phyloP scores from a whole-genome alignment of 2,329 filamentous ascomycete species.

The Triangularia setosa region DNA sequence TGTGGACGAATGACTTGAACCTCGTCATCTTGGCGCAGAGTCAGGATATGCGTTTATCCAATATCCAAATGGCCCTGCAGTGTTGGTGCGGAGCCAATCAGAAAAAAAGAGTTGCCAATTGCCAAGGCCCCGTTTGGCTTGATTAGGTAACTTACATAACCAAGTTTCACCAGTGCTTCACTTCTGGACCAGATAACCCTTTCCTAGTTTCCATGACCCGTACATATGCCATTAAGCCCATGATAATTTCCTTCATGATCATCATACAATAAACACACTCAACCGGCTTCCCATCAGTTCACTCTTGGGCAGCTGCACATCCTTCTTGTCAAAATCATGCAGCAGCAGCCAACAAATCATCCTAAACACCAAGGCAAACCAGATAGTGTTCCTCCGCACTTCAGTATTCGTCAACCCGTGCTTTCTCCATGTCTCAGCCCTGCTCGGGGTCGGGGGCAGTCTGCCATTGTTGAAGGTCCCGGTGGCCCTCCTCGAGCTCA shows the following conservation, averaged over 20 bases:
- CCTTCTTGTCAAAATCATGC: slow-evolving; percentile 53
- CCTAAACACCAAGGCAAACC: slow-evolving; percentile 51
- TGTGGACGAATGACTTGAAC: too few species aligned
- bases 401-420: not conserved
- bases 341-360: slow-evolving; percentile 56
- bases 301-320: slow-evolving; percentile 48
- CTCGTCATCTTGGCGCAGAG: too few species aligned
- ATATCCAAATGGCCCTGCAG: not conserved
- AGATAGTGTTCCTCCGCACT: slow-evolving; percentile 35
- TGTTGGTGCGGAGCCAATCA: not conserved
- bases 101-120: not conserved
- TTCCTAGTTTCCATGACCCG: too few species aligned
- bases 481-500: not conserved
- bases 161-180: too few species aligned
- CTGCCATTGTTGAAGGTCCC: not conserved
- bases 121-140: not conserved
- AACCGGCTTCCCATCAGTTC: slow-evolving; percentile 51
- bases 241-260: not conserved
- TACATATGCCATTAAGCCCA: not conserved
- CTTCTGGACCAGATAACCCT: too few species aligned
- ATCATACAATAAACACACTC: slow-evolving; percentile 46
- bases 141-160: not conserved
- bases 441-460: not conserved
- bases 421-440: not conserved
- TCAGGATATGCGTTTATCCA: not conserved